These are phyloP conservation scores for Cryptococcus sp. DNA, from an alignment of 1,284 basidiomycete species.

Conservation along the genomic window DNA sequence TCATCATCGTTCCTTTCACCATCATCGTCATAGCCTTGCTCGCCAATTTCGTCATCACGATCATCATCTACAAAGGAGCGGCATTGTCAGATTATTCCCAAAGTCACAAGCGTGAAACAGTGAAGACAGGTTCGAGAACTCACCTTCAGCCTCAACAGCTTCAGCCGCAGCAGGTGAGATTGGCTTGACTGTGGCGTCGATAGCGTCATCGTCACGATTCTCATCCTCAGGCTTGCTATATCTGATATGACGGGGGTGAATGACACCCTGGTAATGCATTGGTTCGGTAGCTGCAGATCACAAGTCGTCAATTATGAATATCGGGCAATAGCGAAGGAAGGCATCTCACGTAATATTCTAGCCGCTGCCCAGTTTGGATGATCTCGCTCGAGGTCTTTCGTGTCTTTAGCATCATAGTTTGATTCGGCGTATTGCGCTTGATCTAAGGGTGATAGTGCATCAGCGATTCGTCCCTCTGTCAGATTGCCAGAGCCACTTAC, in stretches of 20 bases:
- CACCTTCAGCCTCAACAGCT: no score
- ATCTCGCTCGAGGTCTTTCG: slow-evolving; percentile 11
- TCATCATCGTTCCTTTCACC: slow-evolving; percentile 1
- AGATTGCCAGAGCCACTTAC: slow-evolving; percentile 2
- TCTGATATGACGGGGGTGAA: not conserved
- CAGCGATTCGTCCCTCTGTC: not conserved
- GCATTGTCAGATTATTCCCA: not conserved
- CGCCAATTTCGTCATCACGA: not conserved
- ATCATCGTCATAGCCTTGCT: not conserved
- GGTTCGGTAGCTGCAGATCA: not conserved
- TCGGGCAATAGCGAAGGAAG: no score
- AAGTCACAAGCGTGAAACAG: not conserved
- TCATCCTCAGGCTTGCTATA: not conserved
- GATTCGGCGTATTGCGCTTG: slow-evolving; percentile 16
- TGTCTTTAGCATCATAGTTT: not conserved
- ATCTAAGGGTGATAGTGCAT: not conserved
- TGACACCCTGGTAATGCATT: not conserved
- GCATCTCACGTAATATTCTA: slow-evolving; percentile 7
- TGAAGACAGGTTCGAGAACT: not conserved
- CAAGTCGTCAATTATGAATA: no score
- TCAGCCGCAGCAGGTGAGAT: no score
- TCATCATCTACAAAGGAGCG: slow-evolving; percentile 1
- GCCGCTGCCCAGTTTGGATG: slow-evolving; percentile 20
- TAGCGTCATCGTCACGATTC: no score
- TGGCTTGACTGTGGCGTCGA: no score